Evolutionary conservation across 2,329 filamentous ascomycete species (phyloP).

Genomic region (Fusarium oxysporum): DNA sequence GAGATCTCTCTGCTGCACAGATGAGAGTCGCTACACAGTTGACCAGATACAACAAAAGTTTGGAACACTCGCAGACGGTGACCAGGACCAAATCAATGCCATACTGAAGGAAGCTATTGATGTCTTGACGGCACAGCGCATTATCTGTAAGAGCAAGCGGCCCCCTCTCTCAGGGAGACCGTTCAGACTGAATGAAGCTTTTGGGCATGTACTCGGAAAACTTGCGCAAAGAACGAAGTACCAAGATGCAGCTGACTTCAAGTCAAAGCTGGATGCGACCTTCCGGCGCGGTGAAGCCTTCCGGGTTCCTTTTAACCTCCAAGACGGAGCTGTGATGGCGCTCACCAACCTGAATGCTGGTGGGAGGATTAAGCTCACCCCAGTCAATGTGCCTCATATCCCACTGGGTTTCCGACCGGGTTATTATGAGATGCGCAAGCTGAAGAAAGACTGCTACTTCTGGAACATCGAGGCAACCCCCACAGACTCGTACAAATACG

Average conservation of each 20-base stretch:
- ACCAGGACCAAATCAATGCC: conserved; percentile 54
- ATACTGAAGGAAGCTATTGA: conserved; percentile 62
- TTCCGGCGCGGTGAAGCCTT: conserved; percentile 60
- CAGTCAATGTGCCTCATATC: conserved; percentile 68
- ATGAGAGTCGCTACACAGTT: conserved; percentile 60
- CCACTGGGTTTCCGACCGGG: conserved; percentile 78
- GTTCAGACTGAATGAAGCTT: conserved; percentile 71
- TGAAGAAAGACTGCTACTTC: conserved; percentile 74
- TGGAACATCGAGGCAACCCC: conserved; percentile 69
- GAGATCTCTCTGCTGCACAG: conserved; percentile 67
- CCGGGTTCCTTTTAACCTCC: conserved; percentile 65
- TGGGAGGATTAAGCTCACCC: conserved; percentile 65
- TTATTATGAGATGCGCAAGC: conserved; percentile 77
- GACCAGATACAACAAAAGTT: conserved; percentile 64
- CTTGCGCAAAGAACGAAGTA: conserved; percentile 66
- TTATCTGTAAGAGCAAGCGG: conserved; percentile 71
- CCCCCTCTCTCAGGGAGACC: conserved; percentile 69
- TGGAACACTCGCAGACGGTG: conserved; percentile 58
- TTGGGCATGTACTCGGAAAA: conserved; percentile 68
- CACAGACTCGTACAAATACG: conserved; percentile 71
- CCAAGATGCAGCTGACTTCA: conserved; percentile 69
- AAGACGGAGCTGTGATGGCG: conserved; percentile 75
- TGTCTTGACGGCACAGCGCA: conserved; percentile 60
- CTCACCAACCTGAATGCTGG: conserved; percentile 73
- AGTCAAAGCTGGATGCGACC: conserved; percentile 66